These are phyloP conservation scores for Hawksworthiomyces lignivorus DNA, from an alignment of 2,329 filamentous ascomycete genomes.

Conservation along the genomic window DNA sequence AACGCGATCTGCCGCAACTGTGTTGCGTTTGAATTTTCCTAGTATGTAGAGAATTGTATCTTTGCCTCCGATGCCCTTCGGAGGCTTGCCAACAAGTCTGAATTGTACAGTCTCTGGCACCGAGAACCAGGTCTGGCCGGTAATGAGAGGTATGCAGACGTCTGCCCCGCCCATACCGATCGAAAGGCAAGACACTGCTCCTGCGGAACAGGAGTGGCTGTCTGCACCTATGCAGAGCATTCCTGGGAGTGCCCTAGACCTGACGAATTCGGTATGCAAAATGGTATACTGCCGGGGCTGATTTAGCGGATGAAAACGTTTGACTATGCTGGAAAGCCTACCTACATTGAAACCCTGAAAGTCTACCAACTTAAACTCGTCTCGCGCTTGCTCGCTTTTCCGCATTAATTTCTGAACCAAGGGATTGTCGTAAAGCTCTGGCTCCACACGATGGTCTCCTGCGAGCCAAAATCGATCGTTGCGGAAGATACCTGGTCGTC, in stretches of 20 bases:
- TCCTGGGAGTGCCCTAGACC: slow-evolving; percentile 29
- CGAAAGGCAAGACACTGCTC: slow-evolving; percentile 26
- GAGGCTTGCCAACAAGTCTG: slow-evolving; percentile 23
- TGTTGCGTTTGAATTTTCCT: slow-evolving; percentile 29
- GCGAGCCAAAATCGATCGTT: slow-evolving; percentile 45
- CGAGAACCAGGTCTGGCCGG: slow-evolving; percentile 32
- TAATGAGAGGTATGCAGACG: slow-evolving; percentile 28
- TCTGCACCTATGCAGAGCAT: slow-evolving; percentile 31
- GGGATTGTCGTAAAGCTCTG: slow-evolving; percentile 29
- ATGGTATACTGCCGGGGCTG: slow-evolving; percentile 22
- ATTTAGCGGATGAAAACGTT: no score
- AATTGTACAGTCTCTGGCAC: slow-evolving; percentile 29
- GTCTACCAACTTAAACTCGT: slow-evolving; percentile 36
- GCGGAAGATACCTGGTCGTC: slow-evolving; percentile 35
- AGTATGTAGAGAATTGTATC: slow-evolving; percentile 32
- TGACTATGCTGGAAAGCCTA: no score
- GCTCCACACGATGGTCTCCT: slow-evolving; percentile 40
- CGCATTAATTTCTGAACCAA: slow-evolving; percentile 29
- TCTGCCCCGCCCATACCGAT: slow-evolving; percentile 32
- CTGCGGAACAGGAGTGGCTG: slow-evolving; percentile 31
- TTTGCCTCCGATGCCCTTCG: slow-evolving; percentile 28
- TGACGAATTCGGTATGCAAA: slow-evolving; percentile 32
- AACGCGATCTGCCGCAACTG: slow-evolving; percentile 29
- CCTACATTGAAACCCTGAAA: slow-evolving; percentile 30
- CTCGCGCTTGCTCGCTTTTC: slow-evolving; percentile 26